These are phyloP conservation scores for Cordyceps cicadae DNA, from an alignment of 2,329 filamentous ascomycete species.

Conservation along the genomic window DNA sequence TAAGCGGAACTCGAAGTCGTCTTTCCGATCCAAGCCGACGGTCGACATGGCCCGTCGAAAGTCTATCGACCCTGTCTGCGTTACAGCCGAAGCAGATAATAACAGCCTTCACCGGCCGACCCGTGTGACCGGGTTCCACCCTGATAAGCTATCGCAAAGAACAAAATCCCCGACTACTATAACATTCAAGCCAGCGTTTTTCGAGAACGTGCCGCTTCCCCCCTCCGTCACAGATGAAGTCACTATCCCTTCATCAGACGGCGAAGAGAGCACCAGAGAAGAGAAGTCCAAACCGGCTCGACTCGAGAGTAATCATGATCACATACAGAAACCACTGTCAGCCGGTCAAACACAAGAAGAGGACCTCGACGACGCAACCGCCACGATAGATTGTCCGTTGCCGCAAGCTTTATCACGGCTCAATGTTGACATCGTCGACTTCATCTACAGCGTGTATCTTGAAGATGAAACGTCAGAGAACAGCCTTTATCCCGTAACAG, in stretches of 20 bases:
- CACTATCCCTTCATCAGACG: conserved; percentile 15
- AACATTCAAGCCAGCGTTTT: conserved; percentile 29
- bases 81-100: conserved; percentile 19
- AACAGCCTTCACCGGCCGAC: conserved; percentile 24
- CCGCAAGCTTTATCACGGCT: conserved; percentile 51
- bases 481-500: conserved; percentile 34
- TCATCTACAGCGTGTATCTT: conserved; percentile 53
- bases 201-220: conserved; percentile 27
- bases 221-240: conserved; percentile 18
- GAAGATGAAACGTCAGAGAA: conserved; percentile 46
- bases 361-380: conserved; percentile 17
- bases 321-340: background rate
- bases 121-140: conserved; percentile 21
- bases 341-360: conserved; percentile 11
- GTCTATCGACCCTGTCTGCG: conserved; percentile 9
- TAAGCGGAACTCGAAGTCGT: conserved; percentile 15
- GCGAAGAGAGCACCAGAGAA: conserved; percentile 11
- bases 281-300: background rate
- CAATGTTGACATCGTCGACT: conserved; percentile 47
- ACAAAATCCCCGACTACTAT: conserved; percentile 14
- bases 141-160: conserved; percentile 27
- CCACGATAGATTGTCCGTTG: conserved; percentile 28
- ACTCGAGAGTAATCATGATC: background rate
- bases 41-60: conserved; percentile 13
- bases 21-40: conserved; percentile 15